Evolutionary conservation across 2,329 filamentous ascomycete species (phyloP), one percentile per base, ranked within the genome.

Genomic region (Lecanicillium sp.): DNA sequence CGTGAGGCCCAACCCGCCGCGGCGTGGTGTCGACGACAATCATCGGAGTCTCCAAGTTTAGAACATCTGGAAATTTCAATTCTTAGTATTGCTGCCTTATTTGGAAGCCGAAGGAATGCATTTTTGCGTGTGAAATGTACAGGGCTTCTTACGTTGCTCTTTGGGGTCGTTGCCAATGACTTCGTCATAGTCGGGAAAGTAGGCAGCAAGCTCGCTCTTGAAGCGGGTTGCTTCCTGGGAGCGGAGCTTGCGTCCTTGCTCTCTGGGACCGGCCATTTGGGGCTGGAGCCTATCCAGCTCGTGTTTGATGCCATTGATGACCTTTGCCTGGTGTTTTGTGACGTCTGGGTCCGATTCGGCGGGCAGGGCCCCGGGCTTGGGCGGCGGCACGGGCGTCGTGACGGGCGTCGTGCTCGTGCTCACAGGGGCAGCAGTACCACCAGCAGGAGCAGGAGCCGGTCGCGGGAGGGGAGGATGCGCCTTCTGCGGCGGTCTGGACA

Each of bases 161-260:
- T 83, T 83, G 29, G 80, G 77, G 46, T 86, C 81, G 55, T 94
- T 85, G 45, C 85, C 88, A 63, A 96, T 87, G 48, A 95, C 77
- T 57, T 94, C 86, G 61, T 95, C 89, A 60, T 95, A 96, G 54
- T 94, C 89, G 37, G 85, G 80, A 55, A 96, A 95, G 63, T 95
- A 96, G 34, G 79, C 75, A 28, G 88, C 82, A 44, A 96, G 71
- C 55, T 95, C 89, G 62, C 88, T 95, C 70, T 94, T 95, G 63
- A 88, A 82, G 50, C 86, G 75, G 37, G 82, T 82, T 9, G 83
- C 84, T 52, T 94, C 87, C 53, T 94, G 85, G 37, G 87, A 94
- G 45, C 90, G 78, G 57, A 95, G 67, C 56, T 87, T 90, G 53
- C 75, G 73, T 47, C 89, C 83, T 49, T 85, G 80, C 44, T 78